These are phyloP conservation scores for Ogataea glucozyma DNA, from an alignment of 805 yeast species.

Conservation along the genomic window DNA sequence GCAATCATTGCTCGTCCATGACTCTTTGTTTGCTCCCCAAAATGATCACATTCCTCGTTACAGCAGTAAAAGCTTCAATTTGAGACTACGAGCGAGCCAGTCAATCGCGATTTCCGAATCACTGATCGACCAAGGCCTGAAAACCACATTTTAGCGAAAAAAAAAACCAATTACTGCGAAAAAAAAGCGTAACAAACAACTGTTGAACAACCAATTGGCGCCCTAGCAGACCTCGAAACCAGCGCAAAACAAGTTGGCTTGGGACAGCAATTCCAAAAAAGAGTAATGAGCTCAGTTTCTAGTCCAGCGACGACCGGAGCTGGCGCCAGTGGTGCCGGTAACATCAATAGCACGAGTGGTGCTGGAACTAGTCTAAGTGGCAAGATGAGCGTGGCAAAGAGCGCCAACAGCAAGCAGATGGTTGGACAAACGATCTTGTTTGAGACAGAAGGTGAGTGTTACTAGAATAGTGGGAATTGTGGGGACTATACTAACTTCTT, in stretches of 20 bases:
- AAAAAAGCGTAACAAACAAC: no score
- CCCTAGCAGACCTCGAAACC: no score
- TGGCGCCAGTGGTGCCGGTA: neutral
- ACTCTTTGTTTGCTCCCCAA: no score
- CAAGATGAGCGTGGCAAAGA: neutral
- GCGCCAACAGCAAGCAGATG: neutral
- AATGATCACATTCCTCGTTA: no score
- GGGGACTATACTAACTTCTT: neutral
- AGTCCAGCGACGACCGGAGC: neutral
- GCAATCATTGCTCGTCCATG: no score
- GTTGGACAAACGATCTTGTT: slow-evolving; percentile 5
- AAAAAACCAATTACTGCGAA: no score
- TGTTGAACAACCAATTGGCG: no score
- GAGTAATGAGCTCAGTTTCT: slow-evolving; percentile 1
- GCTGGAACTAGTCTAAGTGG: neutral
- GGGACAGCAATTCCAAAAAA: neutral
- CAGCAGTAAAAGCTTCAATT: no score
- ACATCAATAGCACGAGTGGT: neutral
- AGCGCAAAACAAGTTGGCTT: neutral
- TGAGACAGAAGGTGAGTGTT: slow-evolving; percentile 22
- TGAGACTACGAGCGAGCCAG: no score
- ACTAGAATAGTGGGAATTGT: neutral
- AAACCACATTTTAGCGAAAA: neutral
- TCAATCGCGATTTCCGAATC: no score
- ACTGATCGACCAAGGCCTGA: no score